Evolutionary conservation across 2,329 filamentous ascomycete genomes (phyloP).

Genomic region (Trichoderma brevicompactum): DNA sequence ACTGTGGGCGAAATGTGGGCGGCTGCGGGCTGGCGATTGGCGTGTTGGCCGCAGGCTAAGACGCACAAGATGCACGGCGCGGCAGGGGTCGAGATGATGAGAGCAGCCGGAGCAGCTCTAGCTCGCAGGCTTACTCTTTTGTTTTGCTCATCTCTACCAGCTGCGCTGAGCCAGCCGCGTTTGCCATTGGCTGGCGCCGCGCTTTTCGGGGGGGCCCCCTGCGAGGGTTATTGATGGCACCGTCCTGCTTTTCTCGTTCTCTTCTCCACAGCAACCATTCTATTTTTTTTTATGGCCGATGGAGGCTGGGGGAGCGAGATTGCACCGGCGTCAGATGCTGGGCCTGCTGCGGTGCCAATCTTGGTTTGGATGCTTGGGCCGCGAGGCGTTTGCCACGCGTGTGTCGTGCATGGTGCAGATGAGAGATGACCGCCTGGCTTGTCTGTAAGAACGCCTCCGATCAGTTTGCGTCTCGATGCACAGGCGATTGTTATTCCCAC

Average conservation of each 20-base stretch:
- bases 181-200: constrained; percentile 18
- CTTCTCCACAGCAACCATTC: constrained; percentile 29
- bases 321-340: constrained; percentile 12
- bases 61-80: constrained; percentile 9
- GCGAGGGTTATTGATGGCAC: constrained; percentile 12
- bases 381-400: constrained; percentile 13
- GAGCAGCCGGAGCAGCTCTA: constrained; percentile 4
- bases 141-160: not conserved
- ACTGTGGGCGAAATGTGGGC: constrained; percentile 24
- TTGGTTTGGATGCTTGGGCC: not conserved
- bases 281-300: not conserved
- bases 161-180: constrained; percentile 1
- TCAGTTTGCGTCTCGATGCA: not conserved
- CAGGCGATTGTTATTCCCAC: not conserved
- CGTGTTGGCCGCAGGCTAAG: constrained; percentile 17
- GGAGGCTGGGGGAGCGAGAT: constrained; percentile 13
- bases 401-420: constrained; percentile 28
- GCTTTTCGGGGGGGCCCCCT: constrained; percentile 1
- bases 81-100: constrained; percentile 27
- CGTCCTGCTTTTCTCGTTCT: constrained; percentile 4
- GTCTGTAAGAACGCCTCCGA: constrained; percentile 21
- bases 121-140: not conserved
- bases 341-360: constrained; percentile 8
- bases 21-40: constrained; percentile 25
- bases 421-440: constrained; percentile 5